Percentiles rank a stretch among this genome's conserved stretches.
These are phyloP conservation scores for Fusarium azukiicola DNA, from an alignment of 2,329 filamentous ascomycete species.

Conservation along the genomic window DNA sequence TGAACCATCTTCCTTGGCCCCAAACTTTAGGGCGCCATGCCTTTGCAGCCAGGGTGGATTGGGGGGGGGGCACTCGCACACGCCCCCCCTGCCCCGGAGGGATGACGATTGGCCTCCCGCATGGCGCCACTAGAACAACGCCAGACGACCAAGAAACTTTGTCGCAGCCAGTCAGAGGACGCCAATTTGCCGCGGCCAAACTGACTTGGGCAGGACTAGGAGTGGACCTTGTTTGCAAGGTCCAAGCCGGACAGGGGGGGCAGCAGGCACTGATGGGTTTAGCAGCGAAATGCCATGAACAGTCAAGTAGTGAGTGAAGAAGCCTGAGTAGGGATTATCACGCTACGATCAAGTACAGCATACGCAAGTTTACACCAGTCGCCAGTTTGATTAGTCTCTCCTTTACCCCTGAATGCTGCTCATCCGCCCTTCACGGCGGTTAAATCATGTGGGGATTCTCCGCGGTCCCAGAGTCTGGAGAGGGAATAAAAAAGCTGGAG, in stretches of 20 bases:
- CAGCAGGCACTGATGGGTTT: background rate
- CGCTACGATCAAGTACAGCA: background rate
- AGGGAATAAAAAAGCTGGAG: conserved; percentile 12
- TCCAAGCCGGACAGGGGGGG: background rate
- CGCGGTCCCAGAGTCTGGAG: background rate
- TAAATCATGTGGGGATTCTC: conserved; percentile 11
- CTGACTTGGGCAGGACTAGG: conserved; percentile 21
- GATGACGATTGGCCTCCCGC: conserved; percentile 21
- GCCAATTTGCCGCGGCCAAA: conserved; percentile 14
- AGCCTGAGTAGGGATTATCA: background rate
- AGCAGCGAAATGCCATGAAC: background rate
- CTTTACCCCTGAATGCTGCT: background rate
- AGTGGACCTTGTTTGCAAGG: background rate
- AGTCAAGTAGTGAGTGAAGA: background rate
- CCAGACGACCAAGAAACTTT: background rate
- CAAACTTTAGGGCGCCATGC: conserved; percentile 3
- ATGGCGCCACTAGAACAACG: conserved; percentile 18
- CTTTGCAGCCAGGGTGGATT: background rate
- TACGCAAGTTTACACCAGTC: background rate
- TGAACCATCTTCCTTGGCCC: conserved; percentile 13
- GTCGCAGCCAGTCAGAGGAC: background rate
- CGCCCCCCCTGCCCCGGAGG: background rate
- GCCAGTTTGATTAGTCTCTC: background rate
- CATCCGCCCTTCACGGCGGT: background rate
- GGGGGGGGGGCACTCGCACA: background rate